Conservation (phyloP, 78 protist species). For the Dictyostelium firmibasis region DNA sequence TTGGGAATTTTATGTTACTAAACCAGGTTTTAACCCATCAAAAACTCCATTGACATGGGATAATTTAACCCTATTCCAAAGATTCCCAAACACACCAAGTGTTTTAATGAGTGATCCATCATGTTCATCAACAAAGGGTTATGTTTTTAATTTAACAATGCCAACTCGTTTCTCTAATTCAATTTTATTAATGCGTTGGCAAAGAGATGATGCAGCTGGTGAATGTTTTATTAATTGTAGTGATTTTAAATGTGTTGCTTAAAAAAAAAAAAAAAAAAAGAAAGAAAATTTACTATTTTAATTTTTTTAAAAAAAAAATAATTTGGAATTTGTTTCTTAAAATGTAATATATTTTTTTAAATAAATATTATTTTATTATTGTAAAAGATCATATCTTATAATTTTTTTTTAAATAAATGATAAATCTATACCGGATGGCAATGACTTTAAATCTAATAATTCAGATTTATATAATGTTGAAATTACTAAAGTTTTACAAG, state of each 20-base stretch:
- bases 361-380: no score
- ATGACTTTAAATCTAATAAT: neutral
- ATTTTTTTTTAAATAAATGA: neutral
- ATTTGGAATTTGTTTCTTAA: no score
- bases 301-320: no score
- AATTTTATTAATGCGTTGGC: slow-evolving; percentile 15
- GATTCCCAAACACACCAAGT: neutral
- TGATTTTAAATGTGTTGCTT: slow-evolving; percentile 1
- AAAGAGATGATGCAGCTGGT: slow-evolving; percentile 60
- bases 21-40: slow-evolving; percentile 22
- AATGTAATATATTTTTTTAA: no score
- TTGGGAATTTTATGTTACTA: slow-evolving; percentile 49
- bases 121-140: neutral
- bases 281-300: no score
- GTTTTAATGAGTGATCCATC: neutral
- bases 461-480: neutral
- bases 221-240: slow-evolving; percentile 43
- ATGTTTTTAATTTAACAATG: neutral
- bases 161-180: slow-evolving; percentile 24
- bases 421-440: neutral
- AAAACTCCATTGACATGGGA: slow-evolving; percentile 21
- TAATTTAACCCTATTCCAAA: neutral
- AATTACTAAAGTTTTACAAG: neutral
- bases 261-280: neutral
- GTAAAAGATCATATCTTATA: no score